Percentiles rank a stretch among this genome's conserved stretches.
Evolutionary conservation across 495 filamentous ascomycete species (phyloP).

Genomic region (Aspergillus carlsbadensis): DNA sequence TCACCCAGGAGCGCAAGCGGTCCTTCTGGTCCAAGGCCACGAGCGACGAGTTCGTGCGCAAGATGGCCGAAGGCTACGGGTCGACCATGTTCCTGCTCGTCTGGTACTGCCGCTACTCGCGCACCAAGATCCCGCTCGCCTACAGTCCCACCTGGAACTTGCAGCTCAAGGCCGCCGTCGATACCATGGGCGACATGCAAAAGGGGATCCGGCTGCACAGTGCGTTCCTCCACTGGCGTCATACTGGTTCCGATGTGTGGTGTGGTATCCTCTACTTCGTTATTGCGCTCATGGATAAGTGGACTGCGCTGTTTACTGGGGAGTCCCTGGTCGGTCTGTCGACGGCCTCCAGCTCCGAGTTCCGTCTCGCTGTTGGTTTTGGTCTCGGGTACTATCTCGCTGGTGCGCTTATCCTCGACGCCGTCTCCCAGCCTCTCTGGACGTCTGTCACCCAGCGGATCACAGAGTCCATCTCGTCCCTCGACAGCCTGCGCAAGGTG

Average conservation of each 20-base stretch:
- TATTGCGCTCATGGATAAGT: slow-evolving; percentile 17
- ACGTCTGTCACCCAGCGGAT: slow-evolving; percentile 6
- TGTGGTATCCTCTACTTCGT: slow-evolving; percentile 20
- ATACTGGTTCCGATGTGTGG: slow-evolving; percentile 20
- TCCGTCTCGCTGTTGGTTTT: slow-evolving; percentile 17
- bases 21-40: slow-evolving; percentile 13
- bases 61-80: slow-evolving; percentile 14
- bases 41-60: slow-evolving; percentile 6
- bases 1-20: slow-evolving; percentile 5
- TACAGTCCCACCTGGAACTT: slow-evolving; percentile 20
- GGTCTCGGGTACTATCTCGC: slow-evolving; percentile 15
- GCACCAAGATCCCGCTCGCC: slow-evolving; percentile 15
- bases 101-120: slow-evolving; percentile 19
- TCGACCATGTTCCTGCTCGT: slow-evolving; percentile 16
- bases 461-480: slow-evolving; percentile 5
- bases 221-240: slow-evolving; percentile 19
- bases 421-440: slow-evolving; percentile 19
- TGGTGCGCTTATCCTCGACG: slow-evolving; percentile 18
- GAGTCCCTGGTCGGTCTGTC: slow-evolving; percentile 18
- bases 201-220: slow-evolving; percentile 16
- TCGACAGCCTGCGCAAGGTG: slow-evolving; percentile 7
- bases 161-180: slow-evolving; percentile 17
- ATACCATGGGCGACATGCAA: slow-evolving; percentile 21
- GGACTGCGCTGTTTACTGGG: slow-evolving; percentile 15
- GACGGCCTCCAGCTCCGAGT: slow-evolving; percentile 13